phyloP scores from a whole-genome alignment of 257 asterid species.

The Solanum appendiculatum region DNA sequence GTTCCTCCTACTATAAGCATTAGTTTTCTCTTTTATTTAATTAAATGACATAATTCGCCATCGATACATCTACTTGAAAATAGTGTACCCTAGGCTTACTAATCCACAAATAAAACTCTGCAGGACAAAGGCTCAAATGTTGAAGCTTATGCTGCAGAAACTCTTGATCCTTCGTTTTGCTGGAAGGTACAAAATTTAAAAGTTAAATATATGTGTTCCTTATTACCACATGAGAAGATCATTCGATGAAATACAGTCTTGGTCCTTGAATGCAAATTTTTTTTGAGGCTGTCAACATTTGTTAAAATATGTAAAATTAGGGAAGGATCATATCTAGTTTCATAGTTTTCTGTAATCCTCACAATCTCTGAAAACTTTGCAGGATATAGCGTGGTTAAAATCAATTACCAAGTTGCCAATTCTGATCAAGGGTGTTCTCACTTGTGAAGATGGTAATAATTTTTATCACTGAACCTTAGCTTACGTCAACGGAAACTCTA shows the following conservation, averaged over 20 bases:
- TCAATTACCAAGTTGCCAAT: constrained; percentile 55
- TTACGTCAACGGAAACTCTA: background rate
- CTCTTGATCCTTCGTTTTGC: constrained; percentile 32
- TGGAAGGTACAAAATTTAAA: constrained; percentile 40
- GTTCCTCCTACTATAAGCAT: background rate
- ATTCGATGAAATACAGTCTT: background rate
- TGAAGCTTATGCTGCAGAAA: constrained; percentile 37
- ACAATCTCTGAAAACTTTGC: background rate
- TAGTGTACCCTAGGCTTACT: background rate
- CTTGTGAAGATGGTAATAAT: constrained; percentile 7
- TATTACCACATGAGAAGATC: background rate
- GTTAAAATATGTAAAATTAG: background rate
- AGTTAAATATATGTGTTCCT: background rate
- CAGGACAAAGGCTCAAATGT: constrained; percentile 50
- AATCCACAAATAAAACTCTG: background rate
- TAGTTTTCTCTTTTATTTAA: background rate
- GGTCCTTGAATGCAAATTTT: background rate
- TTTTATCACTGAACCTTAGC: background rate
- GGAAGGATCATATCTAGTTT: background rate
- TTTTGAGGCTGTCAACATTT: background rate
- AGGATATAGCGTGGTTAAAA: constrained; percentile 65
- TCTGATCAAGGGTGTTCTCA: constrained; percentile 50
- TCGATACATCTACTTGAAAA: background rate
- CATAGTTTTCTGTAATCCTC: background rate
- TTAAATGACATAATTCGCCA: background rate